These are phyloP conservation scores for Neostapfia colusana DNA, from an alignment of 176 grass and related monocot genomes.

Conservation along the genomic window DNA sequence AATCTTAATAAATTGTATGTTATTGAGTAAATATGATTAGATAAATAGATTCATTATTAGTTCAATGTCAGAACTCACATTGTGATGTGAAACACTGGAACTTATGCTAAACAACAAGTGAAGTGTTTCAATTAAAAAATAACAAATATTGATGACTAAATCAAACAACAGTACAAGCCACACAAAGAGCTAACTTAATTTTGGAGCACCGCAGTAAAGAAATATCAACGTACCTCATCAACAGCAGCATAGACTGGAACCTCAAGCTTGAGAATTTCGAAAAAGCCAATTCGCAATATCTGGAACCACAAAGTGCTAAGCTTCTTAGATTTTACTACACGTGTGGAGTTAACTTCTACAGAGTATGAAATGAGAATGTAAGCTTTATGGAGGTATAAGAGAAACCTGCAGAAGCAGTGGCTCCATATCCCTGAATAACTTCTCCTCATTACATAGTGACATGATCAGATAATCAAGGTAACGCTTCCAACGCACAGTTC, in stretches of 20 bases:
- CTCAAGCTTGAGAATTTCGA: conserved; percentile 82
- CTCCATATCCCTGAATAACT: conserved; percentile 83
- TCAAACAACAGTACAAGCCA: conserved; percentile 19
- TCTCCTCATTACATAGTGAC: conserved; percentile 79
- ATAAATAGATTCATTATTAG: conserved; percentile 20
- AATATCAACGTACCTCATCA: conserved; percentile 64
- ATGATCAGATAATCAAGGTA: conserved; percentile 94
- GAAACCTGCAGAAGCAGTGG: conserved; percentile 82
- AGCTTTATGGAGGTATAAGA: conserved; percentile 23
- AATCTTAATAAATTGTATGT: conserved; percentile 19
- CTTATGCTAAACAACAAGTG: neutral
- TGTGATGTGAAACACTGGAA: neutral
- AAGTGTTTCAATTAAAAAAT: neutral
- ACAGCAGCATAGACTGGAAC: conserved; percentile 90
- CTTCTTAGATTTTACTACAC: conserved; percentile 30
- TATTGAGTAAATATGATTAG: neutral
- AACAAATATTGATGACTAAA: neutral
- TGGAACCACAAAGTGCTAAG: conserved; percentile 47
- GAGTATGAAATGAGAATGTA: conserved; percentile 23
- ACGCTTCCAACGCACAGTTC: conserved; percentile 82
- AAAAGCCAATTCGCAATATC: conserved; percentile 88
- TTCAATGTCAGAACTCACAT: neutral
- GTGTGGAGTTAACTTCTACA: neutral
- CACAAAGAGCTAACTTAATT: conserved; percentile 19
- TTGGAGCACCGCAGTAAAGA: neutral